Base-by-base conservation (phyloP, 2,329 filamentous ascomycete genomes). In the Talaromyces verruculosus region DNA sequence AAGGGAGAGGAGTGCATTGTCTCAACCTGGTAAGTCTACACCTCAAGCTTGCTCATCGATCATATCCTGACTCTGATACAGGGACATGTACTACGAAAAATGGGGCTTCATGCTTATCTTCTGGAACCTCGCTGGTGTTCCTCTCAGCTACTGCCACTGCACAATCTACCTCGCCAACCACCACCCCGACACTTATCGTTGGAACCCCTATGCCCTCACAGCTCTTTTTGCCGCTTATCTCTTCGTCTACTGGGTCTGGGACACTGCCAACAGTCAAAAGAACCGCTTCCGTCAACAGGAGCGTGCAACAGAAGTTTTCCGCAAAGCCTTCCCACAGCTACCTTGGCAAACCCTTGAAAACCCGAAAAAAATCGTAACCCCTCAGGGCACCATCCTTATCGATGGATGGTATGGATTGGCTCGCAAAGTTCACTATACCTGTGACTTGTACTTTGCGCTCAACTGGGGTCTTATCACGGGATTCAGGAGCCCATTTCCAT, bases 71-170 rank as follows among this genome's bases (percentile, higher is more conserved):
- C 55, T 47, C 65, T 64, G 30, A 51, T 35, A n/a, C 63, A 87
- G 85, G 90, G 93, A 97, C 74, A 96, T 97, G 90, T 96, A 96
- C 83, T 94, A 92, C 73, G 93, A 97, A 84, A 97, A 97, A 82
- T 93, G 91, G 87, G 93, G 93, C 62, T 97, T 97, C 83, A 97
- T 97, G 93, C 87, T 97, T 71, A 96, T 96, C 78, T 97, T 97
- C 87, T 97, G 93, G 93, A 97, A 97, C 80, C 84, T 97, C 76
- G 92, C 93, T 57, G 93, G 93, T 71, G 93, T 97, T 30, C 93
- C 93, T 15, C 84, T 97, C 62, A 93, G 89, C 64, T 97, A 97
- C 85, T 96, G 92, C 82, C 93, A 97, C 83, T 95, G 91, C 85
- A 94, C 91, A 59, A 88, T 97, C 72, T 97, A 91, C 81, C 85